phyloP scores from a whole-genome alignment of 768 basidiomycete genomes.

The Termitomyces bulborhizus region DNA sequence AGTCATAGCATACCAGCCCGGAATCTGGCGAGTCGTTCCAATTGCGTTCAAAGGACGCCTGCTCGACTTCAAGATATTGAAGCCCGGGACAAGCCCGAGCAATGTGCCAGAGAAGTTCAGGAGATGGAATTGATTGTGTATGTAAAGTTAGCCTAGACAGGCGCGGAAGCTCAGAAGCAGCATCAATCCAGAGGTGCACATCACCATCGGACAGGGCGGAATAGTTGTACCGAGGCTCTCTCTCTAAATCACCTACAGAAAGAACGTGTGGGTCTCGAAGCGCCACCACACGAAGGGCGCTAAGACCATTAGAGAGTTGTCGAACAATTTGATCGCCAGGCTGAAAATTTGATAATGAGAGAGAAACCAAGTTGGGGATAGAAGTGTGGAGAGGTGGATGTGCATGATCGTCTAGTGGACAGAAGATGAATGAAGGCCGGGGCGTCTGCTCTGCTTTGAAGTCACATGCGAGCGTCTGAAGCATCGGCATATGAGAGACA shows the following conservation, averaged over 20 bases:
- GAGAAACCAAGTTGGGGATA: background rate
- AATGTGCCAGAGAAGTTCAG: background rate
- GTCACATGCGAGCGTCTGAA: background rate
- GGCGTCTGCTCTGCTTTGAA: background rate
- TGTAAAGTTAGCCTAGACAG: background rate
- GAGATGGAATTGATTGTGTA: background rate
- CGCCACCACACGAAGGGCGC: background rate
- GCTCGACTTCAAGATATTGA: background rate
- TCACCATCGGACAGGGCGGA: background rate
- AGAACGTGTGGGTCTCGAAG: background rate
- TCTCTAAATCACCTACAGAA: background rate
- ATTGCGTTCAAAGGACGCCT: background rate
- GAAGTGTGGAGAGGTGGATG: background rate
- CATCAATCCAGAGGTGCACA: background rate
- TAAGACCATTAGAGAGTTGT: background rate
- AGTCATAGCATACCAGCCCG: background rate
- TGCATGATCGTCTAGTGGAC: background rate
- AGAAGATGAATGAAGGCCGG: background rate
- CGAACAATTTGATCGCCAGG: background rate
- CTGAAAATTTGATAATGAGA: constrained; percentile 3
- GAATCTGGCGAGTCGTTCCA: background rate
- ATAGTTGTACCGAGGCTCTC: background rate
- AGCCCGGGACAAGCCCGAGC: constrained; percentile 1
- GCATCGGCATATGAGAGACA: background rate
- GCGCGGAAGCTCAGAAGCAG: background rate